Base-by-base conservation (phyloP, 1,284 basidiomycete genomes). In the Irpex sp. region DNA sequence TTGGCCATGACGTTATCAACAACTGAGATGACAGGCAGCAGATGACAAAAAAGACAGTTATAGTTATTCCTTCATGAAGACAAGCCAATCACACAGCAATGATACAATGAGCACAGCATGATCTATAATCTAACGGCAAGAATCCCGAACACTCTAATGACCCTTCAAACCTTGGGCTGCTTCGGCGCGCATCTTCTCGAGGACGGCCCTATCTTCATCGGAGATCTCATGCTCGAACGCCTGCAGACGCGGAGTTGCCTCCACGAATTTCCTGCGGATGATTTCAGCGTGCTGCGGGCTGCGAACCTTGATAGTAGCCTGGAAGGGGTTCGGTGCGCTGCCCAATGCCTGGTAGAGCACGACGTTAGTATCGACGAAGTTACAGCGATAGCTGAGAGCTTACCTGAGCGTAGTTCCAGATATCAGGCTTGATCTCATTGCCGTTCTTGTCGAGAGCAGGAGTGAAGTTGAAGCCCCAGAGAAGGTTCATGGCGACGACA, bases 391-490 rank as follows among this genome's bases (percentile, higher is more conserved):
- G 13, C 47, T 17, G 13, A 11, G 7, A 15, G 11, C 19, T 50
- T 50, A 50, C 47, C 47, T 50, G 47, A 15, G 47, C 47, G 47
- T 50, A 50, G 47, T 50, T 17, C 47, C 47, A 50, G 47, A 50
- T 50, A n/a, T 50, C 47, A 9, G 54, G 33, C n/a, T 61, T 56
- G 21, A 58, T 36, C n/a, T 17, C 43, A 2, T 21, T 8, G 8
- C 60, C 57, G 3, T 26, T 31, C 37, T 9, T 37, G 51, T 61
- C 63, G 5, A 31, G 19, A 9, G 63, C 50, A 5, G 49, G 49
- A 11, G 43, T 50, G 33, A 61, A 61, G 11, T 54, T 17, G 59
- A 64, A 61, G n/a, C 59, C 63, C 63, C 63, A 64, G 13, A 64
- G 43, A 9, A 64, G 56, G 26, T 31, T 36, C 35, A 57, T 60